Evolutionary conservation across 2,329 filamentous ascomycete species (phyloP).

Genomic region (Fusarium pseudonygamai): DNA sequence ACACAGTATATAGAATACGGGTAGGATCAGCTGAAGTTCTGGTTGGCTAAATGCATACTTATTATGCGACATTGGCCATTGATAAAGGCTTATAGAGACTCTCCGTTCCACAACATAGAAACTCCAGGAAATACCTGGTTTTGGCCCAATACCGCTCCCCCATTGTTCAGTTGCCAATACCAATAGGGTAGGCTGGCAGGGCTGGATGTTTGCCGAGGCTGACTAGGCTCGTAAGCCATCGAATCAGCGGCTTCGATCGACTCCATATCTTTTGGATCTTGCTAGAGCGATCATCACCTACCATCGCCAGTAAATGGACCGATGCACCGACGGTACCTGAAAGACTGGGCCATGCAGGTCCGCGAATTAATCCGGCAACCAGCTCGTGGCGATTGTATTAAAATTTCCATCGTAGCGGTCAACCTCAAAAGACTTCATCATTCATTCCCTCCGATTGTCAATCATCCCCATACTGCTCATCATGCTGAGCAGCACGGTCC

Average conservation of each 20-base stretch:
- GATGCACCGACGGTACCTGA: neutral
- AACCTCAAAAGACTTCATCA: rapidly evolving
- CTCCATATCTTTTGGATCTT: neutral
- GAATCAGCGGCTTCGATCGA: neutral
- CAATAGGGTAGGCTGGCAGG: neutral
- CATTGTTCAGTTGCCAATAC: too few relatives aligned
- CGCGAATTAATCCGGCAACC: neutral
- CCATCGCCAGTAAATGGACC: neutral
- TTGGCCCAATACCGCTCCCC: too few relatives aligned
- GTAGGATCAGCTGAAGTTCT: too few relatives aligned
- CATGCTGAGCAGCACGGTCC: neutral
- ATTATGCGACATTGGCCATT: too few relatives aligned
- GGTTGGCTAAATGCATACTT: too few relatives aligned
- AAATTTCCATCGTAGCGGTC: neutral
- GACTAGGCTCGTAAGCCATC: neutral
- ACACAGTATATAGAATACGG: too few relatives aligned
- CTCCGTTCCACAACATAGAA: rapidly evolving
- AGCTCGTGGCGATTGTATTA: neutral
- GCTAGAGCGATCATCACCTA: neutral
- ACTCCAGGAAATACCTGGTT: too few relatives aligned
- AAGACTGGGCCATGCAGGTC: neutral
- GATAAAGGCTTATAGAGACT: too few relatives aligned
- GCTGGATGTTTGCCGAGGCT: neutral
- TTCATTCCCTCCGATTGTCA: rapidly evolving
- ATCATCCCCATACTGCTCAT: rapidly evolving